A percentile compares a stretch with the other conserved stretches of the same genome.
phyloP scores from a whole-genome alignment of 371 early-diverging fungal genomes.

The Rhizomucor miehei region DNA sequence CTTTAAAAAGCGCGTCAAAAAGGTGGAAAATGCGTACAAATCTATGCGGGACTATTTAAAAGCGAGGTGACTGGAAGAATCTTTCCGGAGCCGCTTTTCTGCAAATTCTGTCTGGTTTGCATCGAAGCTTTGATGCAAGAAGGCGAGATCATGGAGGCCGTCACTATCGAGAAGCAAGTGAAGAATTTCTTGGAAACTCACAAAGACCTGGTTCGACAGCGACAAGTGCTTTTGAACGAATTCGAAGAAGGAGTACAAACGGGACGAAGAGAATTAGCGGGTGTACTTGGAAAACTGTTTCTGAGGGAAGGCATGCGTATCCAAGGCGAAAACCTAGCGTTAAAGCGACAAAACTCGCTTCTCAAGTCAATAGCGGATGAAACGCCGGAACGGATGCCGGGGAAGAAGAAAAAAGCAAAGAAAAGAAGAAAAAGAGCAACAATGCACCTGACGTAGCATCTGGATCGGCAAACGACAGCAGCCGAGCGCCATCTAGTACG shows the following conservation, averaged over 20 bases:
- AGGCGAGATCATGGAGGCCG: conserved; percentile 69
- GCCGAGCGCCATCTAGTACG: conserved; percentile 5
- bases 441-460: not conserved
- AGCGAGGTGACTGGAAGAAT: conserved; percentile 24
- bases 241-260: conserved; percentile 67
- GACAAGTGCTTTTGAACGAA: conserved; percentile 60
- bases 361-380: conserved; percentile 44
- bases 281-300: conserved; percentile 68
- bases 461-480: conserved; percentile 7
- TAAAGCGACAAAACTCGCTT: conserved; percentile 64
- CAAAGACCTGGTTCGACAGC: conserved; percentile 48
- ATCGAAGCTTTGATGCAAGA: conserved; percentile 70
- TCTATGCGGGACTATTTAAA: conserved; percentile 24
- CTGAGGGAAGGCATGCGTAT: conserved; percentile 71
- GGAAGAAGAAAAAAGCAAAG: conserved; percentile 45
- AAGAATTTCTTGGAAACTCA: conserved; percentile 42
- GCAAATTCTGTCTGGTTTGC: conserved; percentile 44
- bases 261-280: conserved; percentile 65
- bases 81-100: conserved; percentile 30
- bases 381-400: conserved; percentile 13
- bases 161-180: conserved; percentile 43
- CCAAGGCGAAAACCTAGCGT: conserved; percentile 64
- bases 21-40: conserved; percentile 40
- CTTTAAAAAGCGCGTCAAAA: conserved; percentile 55
- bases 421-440: conserved; percentile 36